Evolutionary conservation across 2,329 filamentous ascomycete genomes (phyloP).

Genomic region (Aspergillus felis): DNA sequence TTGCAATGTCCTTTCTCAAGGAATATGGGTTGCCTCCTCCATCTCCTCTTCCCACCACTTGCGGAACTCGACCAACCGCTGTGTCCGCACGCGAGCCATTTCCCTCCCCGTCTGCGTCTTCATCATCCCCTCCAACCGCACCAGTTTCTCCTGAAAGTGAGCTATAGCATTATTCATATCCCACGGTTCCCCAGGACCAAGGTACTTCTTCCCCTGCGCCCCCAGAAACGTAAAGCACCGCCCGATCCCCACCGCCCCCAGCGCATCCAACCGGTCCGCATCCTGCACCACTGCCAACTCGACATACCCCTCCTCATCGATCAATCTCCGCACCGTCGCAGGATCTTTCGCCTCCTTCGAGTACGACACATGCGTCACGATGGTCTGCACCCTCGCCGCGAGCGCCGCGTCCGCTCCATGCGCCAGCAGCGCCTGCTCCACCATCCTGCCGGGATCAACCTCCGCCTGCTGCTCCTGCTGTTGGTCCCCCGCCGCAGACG

Average conservation of each 20-base stretch:
- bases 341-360: slow-evolving; percentile 66
- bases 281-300: slow-evolving; percentile 86
- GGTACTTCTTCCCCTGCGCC: slow-evolving; percentile 39
- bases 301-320: slow-evolving; percentile 55
- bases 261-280: slow-evolving; percentile 85
- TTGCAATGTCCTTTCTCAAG: not conserved
- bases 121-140: slow-evolving; percentile 60
- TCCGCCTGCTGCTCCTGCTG: slow-evolving; percentile 23
- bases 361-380: slow-evolving; percentile 76
- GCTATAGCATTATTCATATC: slow-evolving; percentile 63
- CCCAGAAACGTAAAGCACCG: slow-evolving; percentile 74
- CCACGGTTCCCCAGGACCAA: slow-evolving; percentile 21
- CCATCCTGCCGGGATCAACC: slow-evolving; percentile 19
- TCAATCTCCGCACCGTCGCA: slow-evolving; percentile 54
- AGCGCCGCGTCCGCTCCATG: slow-evolving; percentile 55
- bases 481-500: slow-evolving; percentile 15
- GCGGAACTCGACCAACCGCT: slow-evolving; percentile 47
- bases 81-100: slow-evolving; percentile 48
- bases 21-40: slow-evolving; percentile 1
- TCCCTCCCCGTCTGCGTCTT: slow-evolving; percentile 52
- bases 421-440: slow-evolving; percentile 24
- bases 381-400: slow-evolving; percentile 63
- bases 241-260: slow-evolving; percentile 81
- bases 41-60: slow-evolving; percentile 55
- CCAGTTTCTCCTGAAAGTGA: slow-evolving; percentile 74